Base-by-base conservation (phyloP, 2,329 filamentous ascomycete species). In the Cladophialophora chaetospira region DNA sequence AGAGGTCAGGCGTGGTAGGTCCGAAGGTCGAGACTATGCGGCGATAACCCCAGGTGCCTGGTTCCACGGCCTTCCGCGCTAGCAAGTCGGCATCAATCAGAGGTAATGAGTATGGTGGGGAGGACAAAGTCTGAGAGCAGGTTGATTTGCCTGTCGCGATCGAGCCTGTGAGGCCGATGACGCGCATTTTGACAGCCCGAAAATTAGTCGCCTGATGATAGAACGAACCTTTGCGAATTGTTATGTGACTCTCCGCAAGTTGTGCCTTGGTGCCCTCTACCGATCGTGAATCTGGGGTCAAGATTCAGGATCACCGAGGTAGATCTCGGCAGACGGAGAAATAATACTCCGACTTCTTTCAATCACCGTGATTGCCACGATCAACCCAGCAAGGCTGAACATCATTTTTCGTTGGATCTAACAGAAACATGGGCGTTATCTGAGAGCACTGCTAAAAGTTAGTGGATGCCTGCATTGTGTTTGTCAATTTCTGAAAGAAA, bases 101-200 rank as follows among this genome's bases (percentile, higher is more conserved):
- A 67, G 94, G 92, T 60, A 99, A 82, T 59, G 84, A 87, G 79
- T 97, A 89, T 0, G 93, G 94, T 4, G 89, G 79, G 3, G 84
- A 80, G 48, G 88, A 85, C 67, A 99, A 88, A 66, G 96, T 82
- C 35, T 82, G 80, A 25, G 94, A 96, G 53, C 97, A 91, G 64
- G 93, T 99, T 43, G 93, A 96, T 82, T 99, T 99, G 72, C 94
- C 94, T 4, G 94, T 99, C 59, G 94, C 94, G 70, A 99, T 97
- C 60, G 92, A 96, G 71, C 94, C 94, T 6, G 94, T 99, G 23
- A 99, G 85, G 55, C 94, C 94, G 67, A 99, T 91, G 68, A 99
- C 86, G 46, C 97, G 84, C 94, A 97, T 97, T 17, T 10, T 63
- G 28, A 31, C 10, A 11, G 9, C 17, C 31, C 13, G n/a, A 6